phyloP scores from a whole-genome alignment of 2,329 filamentous ascomycete species.

The Boeremia lycopersici region DNA sequence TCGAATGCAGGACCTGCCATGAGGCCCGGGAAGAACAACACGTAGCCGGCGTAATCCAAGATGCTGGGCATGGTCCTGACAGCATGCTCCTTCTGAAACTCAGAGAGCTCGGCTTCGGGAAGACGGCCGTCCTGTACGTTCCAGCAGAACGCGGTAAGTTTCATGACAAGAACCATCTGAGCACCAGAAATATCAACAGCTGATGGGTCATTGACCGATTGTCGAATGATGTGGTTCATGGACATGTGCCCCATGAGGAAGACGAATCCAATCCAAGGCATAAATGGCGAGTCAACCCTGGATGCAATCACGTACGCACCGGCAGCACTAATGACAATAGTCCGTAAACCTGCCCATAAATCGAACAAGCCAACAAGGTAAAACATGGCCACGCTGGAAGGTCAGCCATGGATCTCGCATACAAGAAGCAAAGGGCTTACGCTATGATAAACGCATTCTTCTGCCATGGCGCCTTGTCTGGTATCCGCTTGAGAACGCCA shows the following conservation, averaged over 20 bases:
- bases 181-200: constrained; percentile 85
- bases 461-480: constrained; percentile 78
- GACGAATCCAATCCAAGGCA: constrained; percentile 96
- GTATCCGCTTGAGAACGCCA: constrained; percentile 84
- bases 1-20: constrained; percentile 93
- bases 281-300: constrained; percentile 83
- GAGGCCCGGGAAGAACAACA: constrained; percentile 91
- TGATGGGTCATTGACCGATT: constrained; percentile 69
- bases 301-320: constrained; percentile 84
- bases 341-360: constrained; percentile 83
- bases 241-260: constrained; percentile 98
- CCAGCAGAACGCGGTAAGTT: constrained; percentile 95
- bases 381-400: constrained; percentile 74
- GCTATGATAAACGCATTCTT: constrained; percentile 89
- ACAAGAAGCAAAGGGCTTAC: constrained; percentile 50
- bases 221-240: constrained; percentile 82
- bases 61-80: constrained; percentile 75
- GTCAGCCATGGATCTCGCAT: constrained; percentile 9
- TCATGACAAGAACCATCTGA: constrained; percentile 99
- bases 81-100: constrained; percentile 82
- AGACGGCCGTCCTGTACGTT: constrained; percentile 92
- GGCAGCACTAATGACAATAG: constrained; percentile 77
- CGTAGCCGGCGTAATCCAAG: constrained; percentile 86
- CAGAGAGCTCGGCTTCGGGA: constrained; percentile 78
- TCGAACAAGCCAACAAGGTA: constrained; percentile 94